Conservation (phyloP, 2,329 filamentous ascomycete genomes). For the Microdochium nivale region DNA sequence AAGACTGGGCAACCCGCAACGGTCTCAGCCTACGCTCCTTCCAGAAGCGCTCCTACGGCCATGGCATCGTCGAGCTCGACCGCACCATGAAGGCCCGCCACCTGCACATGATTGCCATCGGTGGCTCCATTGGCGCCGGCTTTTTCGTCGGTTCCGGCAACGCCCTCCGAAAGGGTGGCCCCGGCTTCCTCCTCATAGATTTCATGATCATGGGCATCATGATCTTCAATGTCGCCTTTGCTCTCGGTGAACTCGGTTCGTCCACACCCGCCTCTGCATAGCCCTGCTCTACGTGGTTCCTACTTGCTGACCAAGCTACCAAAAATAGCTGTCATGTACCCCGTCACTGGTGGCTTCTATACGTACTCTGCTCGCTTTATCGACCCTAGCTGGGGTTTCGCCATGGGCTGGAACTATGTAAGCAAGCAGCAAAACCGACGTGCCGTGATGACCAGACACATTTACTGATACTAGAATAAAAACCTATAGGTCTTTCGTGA, state of each 20-base stretch:
- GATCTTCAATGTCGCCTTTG: constrained; percentile 43
- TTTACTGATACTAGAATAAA: no score
- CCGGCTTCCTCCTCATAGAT: constrained; percentile 33
- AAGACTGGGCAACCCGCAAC: constrained; percentile 21
- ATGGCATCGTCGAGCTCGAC: constrained; percentile 26
- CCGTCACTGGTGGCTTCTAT: constrained; percentile 42
- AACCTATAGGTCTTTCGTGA: not conserved
- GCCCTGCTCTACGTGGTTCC: no score
- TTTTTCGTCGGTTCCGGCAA: constrained; percentile 53
- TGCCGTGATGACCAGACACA: no score
- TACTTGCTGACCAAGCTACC: no score
- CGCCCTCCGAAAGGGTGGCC: constrained; percentile 37
- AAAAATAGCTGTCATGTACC: constrained; percentile 41
- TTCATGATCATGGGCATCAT: constrained; percentile 52
- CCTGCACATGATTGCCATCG: constrained; percentile 45
- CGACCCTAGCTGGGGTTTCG: constrained; percentile 37
- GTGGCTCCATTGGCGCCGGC: constrained; percentile 50
- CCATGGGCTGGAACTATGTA: constrained; percentile 35
- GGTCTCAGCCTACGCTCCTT: constrained; percentile 32
- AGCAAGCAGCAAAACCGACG: no score
- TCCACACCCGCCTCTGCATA: not conserved
- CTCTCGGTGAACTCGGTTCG: not conserved
- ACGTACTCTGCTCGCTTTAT: constrained; percentile 41
- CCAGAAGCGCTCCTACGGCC: constrained; percentile 22
- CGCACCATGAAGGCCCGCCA: constrained; percentile 37